Evolutionary conservation across 257 asterid species (phyloP), one percentile per base, ranked within the genome.

Genomic region (Petrea volubilis): DNA sequence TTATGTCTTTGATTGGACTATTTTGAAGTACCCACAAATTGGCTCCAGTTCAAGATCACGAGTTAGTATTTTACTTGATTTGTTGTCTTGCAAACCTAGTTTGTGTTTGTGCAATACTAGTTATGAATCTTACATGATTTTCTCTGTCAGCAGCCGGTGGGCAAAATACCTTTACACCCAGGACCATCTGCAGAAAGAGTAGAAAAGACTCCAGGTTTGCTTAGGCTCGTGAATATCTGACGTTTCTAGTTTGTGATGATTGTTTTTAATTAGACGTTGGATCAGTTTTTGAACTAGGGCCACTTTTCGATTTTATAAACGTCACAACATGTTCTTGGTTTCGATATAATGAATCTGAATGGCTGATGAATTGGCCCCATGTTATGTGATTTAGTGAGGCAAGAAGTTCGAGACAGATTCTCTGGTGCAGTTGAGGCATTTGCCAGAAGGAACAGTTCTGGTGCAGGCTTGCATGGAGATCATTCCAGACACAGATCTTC

Each of bases 1-100:
- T 80, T 87, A 81, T 73, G 92, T 91, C 66, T 91, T 91, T 69
- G 97, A 88, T 80, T 91, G 97, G 97, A 91, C 97, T 57, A 78
- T 85, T 71, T 70, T 91, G 82, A 91, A 91, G 84, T 84, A 87
- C 69, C 97, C 97, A 23, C 96, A 89, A 80, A 78, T 80, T 36
- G 87, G 95, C 60, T 92, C 97, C 66, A 84, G 89, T 80, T 87
- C 93, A 65, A 83, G 90, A 84, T 60, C 83, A 34, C 82, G 86
- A 61, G 91, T 86, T 68, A 66, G 86, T 76, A 46, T 67, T 31
- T 64, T 73, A 6, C 31, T 43, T 28, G 7, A n/a, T 11, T 68
- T 34, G 20, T 44, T 62, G 20, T 41, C 27, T 38, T 34, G 52
- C 25, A 47, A 33, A 11, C 60, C 18, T 63, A 17, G 6, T 62